Conservation (phyloP, 768 basidiomycete species). For the Lactifluus rugatus region DNA sequence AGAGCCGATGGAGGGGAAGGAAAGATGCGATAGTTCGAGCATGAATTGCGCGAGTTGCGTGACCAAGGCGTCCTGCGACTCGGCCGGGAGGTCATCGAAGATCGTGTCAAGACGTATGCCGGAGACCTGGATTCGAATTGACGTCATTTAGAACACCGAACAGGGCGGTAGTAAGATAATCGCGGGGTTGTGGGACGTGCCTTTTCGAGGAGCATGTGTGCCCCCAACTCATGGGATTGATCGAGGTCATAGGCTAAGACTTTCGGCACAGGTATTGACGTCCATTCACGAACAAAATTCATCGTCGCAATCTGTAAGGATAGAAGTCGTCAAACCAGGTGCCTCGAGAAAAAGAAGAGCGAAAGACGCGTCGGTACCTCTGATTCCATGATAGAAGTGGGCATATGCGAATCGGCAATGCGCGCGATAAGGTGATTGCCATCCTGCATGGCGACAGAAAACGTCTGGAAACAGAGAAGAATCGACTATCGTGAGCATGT, state of each 20-base stretch:
- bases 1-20: constrained; percentile 26
- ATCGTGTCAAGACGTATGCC: constrained; percentile 24
- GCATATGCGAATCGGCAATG: constrained; percentile 15
- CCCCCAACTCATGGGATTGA: constrained; percentile 18
- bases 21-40: constrained; percentile 23
- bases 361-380: constrained; percentile 13
- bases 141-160: background rate
- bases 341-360: background rate
- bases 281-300: constrained; percentile 23
- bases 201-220: constrained; percentile 24
- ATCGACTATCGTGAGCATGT: constrained; percentile 1
- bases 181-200: constrained; percentile 4
- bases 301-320: constrained; percentile 25
- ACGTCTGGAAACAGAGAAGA: constrained; percentile 16
- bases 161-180: no score
- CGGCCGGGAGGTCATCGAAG: constrained; percentile 22
- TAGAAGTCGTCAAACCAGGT: background rate
- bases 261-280: constrained; percentile 25
- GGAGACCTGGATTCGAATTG: constrained; percentile 17
- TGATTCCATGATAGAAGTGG: constrained; percentile 18
- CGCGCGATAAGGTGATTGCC: constrained; percentile 21
- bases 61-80: constrained; percentile 24
- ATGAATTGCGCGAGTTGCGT: constrained; percentile 25
- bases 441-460: constrained; percentile 21
- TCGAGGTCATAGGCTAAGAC: constrained; percentile 19